Evolutionary conservation across 352 stramenopile species (phyloP).

Genomic region (Peronospora farinosa): DNA sequence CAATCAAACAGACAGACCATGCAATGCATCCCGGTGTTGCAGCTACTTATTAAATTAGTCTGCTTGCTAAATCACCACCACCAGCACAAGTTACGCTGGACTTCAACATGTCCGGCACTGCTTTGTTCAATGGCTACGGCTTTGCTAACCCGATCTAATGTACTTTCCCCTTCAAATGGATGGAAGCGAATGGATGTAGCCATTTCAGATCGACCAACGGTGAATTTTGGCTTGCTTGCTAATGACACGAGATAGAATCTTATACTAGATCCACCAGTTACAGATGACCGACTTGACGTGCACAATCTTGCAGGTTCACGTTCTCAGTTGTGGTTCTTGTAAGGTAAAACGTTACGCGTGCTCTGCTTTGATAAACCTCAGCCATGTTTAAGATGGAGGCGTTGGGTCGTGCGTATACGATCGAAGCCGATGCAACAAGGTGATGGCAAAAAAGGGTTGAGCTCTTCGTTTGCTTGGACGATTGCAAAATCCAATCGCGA

Average conservation of each 20-base stretch:
- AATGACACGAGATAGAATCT: neutral
- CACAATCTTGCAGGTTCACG: constrained; percentile 71
- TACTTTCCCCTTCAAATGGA: no score
- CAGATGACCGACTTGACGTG: constrained; percentile 76
- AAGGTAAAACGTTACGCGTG: no score
- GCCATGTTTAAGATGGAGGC: no score
- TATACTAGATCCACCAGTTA: constrained; percentile 68
- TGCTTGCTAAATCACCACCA: constrained; percentile 2
- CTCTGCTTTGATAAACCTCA: no score
- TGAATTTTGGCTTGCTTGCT: no score
- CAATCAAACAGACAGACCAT: constrained; percentile 4
- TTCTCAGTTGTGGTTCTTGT: constrained; percentile 22
- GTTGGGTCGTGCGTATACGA: no score
- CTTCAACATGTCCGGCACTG: neutral
- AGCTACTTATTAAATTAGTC: constrained; percentile 3
- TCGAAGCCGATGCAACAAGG: no score
- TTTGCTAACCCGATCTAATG: constrained; percentile 4
- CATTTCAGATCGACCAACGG: no score
- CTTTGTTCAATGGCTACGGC: constrained; percentile 11
- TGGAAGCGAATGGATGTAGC: no score
- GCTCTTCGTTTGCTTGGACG: no score
- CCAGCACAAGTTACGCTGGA: neutral
- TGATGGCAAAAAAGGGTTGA: no score
- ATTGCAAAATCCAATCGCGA: no score
- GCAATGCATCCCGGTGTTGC: constrained; percentile 10